Base-by-base conservation (phyloP, 73 alveolate genomes). In the Diophrys sp. region DNA sequence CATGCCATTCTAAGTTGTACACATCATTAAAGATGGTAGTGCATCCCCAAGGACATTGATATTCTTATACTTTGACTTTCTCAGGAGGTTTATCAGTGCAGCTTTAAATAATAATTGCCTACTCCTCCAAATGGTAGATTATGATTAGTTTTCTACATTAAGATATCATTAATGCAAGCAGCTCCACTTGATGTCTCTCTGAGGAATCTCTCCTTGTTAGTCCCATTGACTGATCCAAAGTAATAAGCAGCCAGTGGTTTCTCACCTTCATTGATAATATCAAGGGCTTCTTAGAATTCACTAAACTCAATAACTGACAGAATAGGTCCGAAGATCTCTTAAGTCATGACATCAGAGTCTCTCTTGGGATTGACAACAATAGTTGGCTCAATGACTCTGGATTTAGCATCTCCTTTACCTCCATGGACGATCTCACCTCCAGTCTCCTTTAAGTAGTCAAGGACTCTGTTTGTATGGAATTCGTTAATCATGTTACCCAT, bases 281-380 rank as follows among this genome's bases (percentile, higher is more conserved):
- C 74, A 23, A 96, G 85, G 1, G 91, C 98, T 34, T 94, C 98
- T 54, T 93, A 95, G 0, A 93, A 87, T 32, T 87, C 88, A 72
- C 93, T 88, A 75, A 89, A 96, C 23, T 96, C 90, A 33, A 92
- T 71, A 71, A 96, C 89, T 33, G 97, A 97, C 70, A 96, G 91
- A 57, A 96, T 88, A 30, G 99, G 99, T 29, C 99, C 99, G 86
- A 96, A 96, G 29, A 96, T 96, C 84, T 96, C 99, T 53, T 91
- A 95, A 33, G 83, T 66, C 94, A 96, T 92, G 23, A 89, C 70
- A 54, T 78, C 75, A 0, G 93, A 79, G 54, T 92, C 89, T 14
- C 73, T 66, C 24, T 33, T 67, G 32, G 97, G 95, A 69, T 82
- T 77, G 8, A 89, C 75, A 33, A 92, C 74, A 33, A 89, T 74